phyloP scores from a whole-genome alignment of 345 rosid species.

The Hibiscus syriacus region DNA sequence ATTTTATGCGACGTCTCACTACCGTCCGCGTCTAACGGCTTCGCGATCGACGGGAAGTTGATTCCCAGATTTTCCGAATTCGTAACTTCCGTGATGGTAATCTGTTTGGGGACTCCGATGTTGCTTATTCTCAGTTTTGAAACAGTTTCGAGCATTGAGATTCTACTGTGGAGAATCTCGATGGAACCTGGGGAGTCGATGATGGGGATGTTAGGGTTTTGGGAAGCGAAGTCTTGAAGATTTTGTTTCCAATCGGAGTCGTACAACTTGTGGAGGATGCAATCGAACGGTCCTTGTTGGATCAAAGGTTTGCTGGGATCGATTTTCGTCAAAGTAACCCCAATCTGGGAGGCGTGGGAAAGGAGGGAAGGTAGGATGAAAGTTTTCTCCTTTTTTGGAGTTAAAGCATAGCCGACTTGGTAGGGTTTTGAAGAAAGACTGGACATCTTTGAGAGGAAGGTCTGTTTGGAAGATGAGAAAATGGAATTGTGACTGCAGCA shows the following conservation, averaged over 20 bases:
- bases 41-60: slow-evolving; percentile 46
- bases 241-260: slow-evolving; percentile 41
- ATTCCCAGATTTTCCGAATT: slow-evolving; percentile 23
- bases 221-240: slow-evolving; percentile 25
- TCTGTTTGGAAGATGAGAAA: slow-evolving; percentile 16
- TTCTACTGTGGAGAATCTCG: slow-evolving; percentile 35
- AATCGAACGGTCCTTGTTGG: slow-evolving; percentile 55
- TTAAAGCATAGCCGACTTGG: slow-evolving; percentile 41
- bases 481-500: neutral
- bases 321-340: slow-evolving; percentile 34
- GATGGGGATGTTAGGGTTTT: slow-evolving; percentile 38
- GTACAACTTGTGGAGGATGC: slow-evolving; percentile 52
- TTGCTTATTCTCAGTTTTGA: slow-evolving; percentile 6
- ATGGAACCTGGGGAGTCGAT: slow-evolving; percentile 40
- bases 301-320: slow-evolving; percentile 33
- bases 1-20: slow-evolving; percentile 41
- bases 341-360: slow-evolving; percentile 26
- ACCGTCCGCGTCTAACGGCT: slow-evolving; percentile 50
- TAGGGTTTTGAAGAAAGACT: slow-evolving; percentile 21
- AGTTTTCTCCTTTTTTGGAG: slow-evolving; percentile 39
- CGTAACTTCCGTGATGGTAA: slow-evolving; percentile 12
- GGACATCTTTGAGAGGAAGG: slow-evolving; percentile 15
- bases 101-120: slow-evolving; percentile 18
- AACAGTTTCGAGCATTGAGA: slow-evolving; percentile 55
- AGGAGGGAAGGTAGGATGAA: slow-evolving; percentile 45